Conservation (phyloP, 1,284 basidiomycete species). For the Clitocybe nebularis region DNA sequence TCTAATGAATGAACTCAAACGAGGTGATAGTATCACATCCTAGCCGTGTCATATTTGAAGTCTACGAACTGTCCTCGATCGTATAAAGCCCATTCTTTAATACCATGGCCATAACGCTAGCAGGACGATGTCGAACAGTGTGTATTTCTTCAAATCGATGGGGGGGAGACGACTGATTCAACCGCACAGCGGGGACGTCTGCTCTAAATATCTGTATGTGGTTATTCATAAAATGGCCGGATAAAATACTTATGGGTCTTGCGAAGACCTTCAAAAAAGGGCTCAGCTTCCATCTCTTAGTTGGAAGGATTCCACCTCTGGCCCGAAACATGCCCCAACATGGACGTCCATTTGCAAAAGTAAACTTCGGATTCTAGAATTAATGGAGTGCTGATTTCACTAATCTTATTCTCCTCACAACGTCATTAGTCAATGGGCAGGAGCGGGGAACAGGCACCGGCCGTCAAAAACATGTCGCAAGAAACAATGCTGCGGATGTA, state of each 20-base stretch:
- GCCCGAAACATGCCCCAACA: constrained; percentile 41
- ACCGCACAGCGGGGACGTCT: constrained; percentile 24
- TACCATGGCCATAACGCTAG: constrained; percentile 7
- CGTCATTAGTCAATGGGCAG: constrained; percentile 39
- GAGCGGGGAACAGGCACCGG: constrained; percentile 42
- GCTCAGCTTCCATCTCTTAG: constrained; percentile 40
- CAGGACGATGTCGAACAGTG: constrained; percentile 28
- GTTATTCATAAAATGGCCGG: not conserved
- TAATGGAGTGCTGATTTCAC: constrained; percentile 3
- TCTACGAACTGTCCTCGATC: constrained; percentile 1
- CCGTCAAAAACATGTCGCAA: constrained; percentile 47
- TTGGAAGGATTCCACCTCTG: constrained; percentile 48
- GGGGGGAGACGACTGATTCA: no score
- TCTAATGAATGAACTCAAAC: constrained; percentile 18
- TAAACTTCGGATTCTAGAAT: constrained; percentile 23
- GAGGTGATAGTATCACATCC: constrained; percentile 11
- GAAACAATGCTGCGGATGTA: constrained; percentile 48
- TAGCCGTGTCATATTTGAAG: constrained; percentile 3
- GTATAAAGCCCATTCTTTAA: constrained; percentile 13
- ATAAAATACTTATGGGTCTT: constrained; percentile 10
- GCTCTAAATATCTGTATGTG: constrained; percentile 44
- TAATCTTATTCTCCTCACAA: constrained; percentile 10
- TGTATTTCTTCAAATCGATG: no score
- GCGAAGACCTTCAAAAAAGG: constrained; percentile 50
- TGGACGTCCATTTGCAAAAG: constrained; percentile 63